These are phyloP conservation scores for Sambucus nigra DNA, from an alignment of 129 eudicot species.

Conservation along the genomic window DNA sequence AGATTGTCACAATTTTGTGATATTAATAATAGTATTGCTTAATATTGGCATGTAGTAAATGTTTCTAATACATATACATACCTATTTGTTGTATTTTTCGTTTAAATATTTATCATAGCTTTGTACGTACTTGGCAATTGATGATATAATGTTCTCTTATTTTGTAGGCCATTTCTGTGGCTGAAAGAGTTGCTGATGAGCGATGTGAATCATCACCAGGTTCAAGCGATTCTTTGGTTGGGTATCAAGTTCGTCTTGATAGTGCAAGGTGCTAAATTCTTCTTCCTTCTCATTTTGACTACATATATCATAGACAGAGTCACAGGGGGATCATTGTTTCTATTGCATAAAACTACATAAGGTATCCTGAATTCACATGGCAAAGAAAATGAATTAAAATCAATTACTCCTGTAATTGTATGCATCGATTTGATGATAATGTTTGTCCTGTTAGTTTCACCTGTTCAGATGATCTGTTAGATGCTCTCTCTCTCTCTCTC, in stretches of 20 bases:
- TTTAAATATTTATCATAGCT: not conserved
- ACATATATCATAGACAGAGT: not conserved
- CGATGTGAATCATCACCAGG: conserved; percentile 94
- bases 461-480: too few species aligned
- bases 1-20: not conserved
- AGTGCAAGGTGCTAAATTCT: conserved; percentile 71
- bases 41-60: not conserved
- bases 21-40: too few species aligned
- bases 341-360: not conserved
- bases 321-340: not conserved
- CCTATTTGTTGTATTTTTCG: not conserved
- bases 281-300: not conserved
- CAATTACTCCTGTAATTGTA: too few species aligned
- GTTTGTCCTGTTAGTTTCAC: too few species aligned
- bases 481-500: too few species aligned
- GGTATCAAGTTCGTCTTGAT: conserved; percentile 98
- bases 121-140: not conserved
- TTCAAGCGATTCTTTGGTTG: conserved; percentile 86
- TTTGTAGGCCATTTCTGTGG: conserved; percentile 87
- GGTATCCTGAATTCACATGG: not conserved
- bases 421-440: too few species aligned
- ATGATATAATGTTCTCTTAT: conserved; percentile 2
- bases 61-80: not conserved
- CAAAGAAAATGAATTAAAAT: too few species aligned
- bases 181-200: conserved; percentile 97